These are phyloP conservation scores for Quaeritorhiza haematococci DNA, from an alignment of 371 early-diverging fungal species.

Conservation along the genomic window DNA sequence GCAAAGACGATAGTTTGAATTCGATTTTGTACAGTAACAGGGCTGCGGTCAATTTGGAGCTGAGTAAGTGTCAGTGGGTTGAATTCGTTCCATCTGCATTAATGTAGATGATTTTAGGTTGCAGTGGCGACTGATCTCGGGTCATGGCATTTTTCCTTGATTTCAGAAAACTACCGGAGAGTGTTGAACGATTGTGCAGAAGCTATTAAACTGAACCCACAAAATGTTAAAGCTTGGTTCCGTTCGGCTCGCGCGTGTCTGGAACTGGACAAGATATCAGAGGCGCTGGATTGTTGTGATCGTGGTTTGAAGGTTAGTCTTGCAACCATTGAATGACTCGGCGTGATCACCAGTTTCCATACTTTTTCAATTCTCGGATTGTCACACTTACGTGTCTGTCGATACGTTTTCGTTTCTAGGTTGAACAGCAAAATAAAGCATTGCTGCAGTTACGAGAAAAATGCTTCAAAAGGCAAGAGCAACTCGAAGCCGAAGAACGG, in stretches of 20 bases:
- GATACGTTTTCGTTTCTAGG: no score
- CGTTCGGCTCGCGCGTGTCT: conserved; percentile 80
- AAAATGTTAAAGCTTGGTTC: conserved; percentile 87
- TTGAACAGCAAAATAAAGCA: no score
- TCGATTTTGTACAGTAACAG: conserved; percentile 80
- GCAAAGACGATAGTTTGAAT: conserved; percentile 66
- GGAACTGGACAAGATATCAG: conserved; percentile 70
- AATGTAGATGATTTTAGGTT: conserved; percentile 1
- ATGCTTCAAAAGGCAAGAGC: no score
- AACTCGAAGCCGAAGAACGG: no score
- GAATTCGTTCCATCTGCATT: not conserved
- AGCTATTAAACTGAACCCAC: conserved; percentile 72
- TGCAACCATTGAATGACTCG: no score
- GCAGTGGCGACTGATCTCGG: no score
- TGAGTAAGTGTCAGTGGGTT: conserved; percentile 46
- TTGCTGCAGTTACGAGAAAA: no score
- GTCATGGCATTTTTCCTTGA: no score
- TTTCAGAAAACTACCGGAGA: conserved; percentile 70
- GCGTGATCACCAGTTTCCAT: no score
- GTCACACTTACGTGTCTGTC: no score
- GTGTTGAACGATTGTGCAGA: conserved; percentile 84
- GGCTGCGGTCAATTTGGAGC: conserved; percentile 88
- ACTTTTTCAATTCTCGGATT: no score
- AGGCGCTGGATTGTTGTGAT: conserved; percentile 81
- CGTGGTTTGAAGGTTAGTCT: conserved; percentile 57